phyloP scores from a whole-genome alignment of 106 monocot genomes.

The Agapanthus africanus region DNA sequence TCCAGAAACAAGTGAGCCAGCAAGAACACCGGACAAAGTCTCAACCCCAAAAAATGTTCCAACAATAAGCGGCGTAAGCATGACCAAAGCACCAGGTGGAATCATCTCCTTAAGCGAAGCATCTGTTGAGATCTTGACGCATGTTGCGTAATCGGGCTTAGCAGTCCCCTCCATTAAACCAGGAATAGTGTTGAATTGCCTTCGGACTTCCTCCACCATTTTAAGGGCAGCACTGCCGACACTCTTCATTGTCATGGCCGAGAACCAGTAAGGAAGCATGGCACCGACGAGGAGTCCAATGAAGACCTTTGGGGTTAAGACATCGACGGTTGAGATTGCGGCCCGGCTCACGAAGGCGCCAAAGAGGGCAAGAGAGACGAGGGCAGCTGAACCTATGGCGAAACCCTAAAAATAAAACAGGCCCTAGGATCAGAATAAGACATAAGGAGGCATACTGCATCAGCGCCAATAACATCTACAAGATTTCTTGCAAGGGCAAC shows the following conservation, averaged over 20 bases:
- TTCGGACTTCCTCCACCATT: conserved; percentile 58
- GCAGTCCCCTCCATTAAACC: conserved; percentile 51
- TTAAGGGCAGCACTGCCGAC: conserved; percentile 39
- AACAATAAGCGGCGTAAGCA: conserved; percentile 51
- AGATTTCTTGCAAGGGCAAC: too few relatives aligned
- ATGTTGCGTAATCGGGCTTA: conserved; percentile 52
- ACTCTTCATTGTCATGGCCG: conserved; percentile 63
- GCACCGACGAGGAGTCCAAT: conserved; percentile 37
- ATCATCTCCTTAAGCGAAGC: conserved; percentile 67
- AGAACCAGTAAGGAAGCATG: conserved; percentile 77
- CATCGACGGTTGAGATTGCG: conserved; percentile 27
- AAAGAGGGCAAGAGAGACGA: conserved; percentile 38
- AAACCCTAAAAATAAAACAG: too few relatives aligned
- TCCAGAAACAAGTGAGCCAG: conserved; percentile 47
- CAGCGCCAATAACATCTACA: too few relatives aligned
- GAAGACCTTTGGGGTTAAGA: conserved; percentile 35
- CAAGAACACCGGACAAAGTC: conserved; percentile 42
- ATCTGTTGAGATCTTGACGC: conserved; percentile 55
- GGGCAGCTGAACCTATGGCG: conserved; percentile 38
- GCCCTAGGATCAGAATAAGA: too few relatives aligned
- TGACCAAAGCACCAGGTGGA: conserved; percentile 48
- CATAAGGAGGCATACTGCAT: too few relatives aligned
- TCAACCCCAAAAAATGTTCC: conserved; percentile 53
- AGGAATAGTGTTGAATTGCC: conserved; percentile 51
- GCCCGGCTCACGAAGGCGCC: conserved; percentile 41